phyloP scores from a whole-genome alignment of 139 green algal species.

The Chara braunii region DNA sequence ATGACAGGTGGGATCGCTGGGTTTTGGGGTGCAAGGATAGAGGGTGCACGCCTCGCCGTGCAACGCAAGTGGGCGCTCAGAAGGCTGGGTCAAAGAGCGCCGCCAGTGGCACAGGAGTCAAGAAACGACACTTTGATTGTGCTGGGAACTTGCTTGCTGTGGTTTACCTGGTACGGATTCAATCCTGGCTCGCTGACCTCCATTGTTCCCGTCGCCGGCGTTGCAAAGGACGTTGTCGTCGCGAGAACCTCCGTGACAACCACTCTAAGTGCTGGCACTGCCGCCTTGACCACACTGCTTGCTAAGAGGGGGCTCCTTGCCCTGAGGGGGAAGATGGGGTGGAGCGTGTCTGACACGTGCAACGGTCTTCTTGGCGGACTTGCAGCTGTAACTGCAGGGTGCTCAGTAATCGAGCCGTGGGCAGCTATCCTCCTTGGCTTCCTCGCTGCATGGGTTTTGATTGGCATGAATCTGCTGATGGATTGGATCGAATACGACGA shows the following conservation, averaged over 20 bases:
- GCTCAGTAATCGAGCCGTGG: not conserved
- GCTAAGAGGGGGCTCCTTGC: slow-evolving; percentile 24
- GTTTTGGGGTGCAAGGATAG: slow-evolving; percentile 56
- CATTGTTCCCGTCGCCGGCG: too few relatives aligned
- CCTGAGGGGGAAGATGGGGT: too few relatives aligned
- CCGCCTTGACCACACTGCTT: slow-evolving; percentile 51
- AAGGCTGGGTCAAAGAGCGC: too few relatives aligned
- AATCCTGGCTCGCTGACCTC: slow-evolving; percentile 51
- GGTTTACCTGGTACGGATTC: slow-evolving; percentile 78
- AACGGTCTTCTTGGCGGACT: not conserved
- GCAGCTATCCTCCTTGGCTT: not conserved
- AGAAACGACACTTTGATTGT: slow-evolving; percentile 49
- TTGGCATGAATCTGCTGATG: not conserved
- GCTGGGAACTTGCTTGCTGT: slow-evolving; percentile 68
- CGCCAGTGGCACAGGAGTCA: slow-evolving; percentile 47
- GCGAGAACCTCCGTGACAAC: slow-evolving; percentile 55
- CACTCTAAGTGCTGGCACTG: slow-evolving; percentile 53
- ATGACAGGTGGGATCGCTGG: slow-evolving; percentile 49
- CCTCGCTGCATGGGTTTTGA: not conserved
- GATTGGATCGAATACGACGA: not conserved
- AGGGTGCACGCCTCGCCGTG: slow-evolving; percentile 85
- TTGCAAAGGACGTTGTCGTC: slow-evolving; percentile 11
- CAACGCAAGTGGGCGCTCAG: too few relatives aligned
- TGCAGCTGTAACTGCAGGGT: not conserved
- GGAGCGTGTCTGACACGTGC: too few relatives aligned